phyloP scores from a whole-genome alignment of 768 basidiomycete species.

The Sarcodon sp. region DNA sequence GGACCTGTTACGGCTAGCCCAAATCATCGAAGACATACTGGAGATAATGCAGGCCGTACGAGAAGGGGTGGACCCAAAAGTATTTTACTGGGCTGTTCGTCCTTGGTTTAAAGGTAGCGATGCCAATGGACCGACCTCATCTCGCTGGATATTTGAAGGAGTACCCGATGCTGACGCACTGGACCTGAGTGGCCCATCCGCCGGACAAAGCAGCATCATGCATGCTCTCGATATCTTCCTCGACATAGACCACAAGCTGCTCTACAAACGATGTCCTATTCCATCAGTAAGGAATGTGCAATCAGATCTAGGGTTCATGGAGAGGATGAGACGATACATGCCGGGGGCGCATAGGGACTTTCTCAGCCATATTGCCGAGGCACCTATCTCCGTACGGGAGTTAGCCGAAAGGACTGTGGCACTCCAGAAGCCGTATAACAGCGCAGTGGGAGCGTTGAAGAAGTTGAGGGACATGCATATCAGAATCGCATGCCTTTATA shows the following conservation, averaged over 20 bases:
- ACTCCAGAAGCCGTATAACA: conserved; percentile 67
- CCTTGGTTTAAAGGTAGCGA: conserved; percentile 90
- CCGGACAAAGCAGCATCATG: conserved; percentile 90
- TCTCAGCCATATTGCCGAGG: conserved; percentile 49
- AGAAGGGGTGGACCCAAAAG: conserved; percentile 64
- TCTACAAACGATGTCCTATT: conserved; percentile 51
- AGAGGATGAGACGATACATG: conserved; percentile 92
- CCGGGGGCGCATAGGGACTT: conserved; percentile 84
- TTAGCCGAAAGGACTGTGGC: conserved; percentile 43
- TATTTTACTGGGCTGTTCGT: conserved; percentile 82
- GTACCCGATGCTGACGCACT: conserved; percentile 42
- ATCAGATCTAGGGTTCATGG: conserved; percentile 75
- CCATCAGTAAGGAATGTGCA: conserved; percentile 54
- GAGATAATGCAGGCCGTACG: conserved; percentile 59
- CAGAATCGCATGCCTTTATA: conserved; percentile 76
- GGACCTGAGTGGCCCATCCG: conserved; percentile 79
- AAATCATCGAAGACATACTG: conserved; percentile 62
- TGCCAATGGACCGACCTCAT: conserved; percentile 33
- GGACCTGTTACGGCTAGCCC: conserved; percentile 57
- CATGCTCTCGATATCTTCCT: conserved; percentile 78
- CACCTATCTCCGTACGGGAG: conserved; percentile 49
- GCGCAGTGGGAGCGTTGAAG: conserved; percentile 68
- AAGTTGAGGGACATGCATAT: conserved; percentile 81
- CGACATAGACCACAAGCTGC: conserved; percentile 80
- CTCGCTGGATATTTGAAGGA: conserved; percentile 72